A percentile compares a stretch with the other conserved stretches of the same genome.
Evolutionary conservation across 805 yeast species (phyloP).

Genomic region (Debaryomyces castellii): DNA sequence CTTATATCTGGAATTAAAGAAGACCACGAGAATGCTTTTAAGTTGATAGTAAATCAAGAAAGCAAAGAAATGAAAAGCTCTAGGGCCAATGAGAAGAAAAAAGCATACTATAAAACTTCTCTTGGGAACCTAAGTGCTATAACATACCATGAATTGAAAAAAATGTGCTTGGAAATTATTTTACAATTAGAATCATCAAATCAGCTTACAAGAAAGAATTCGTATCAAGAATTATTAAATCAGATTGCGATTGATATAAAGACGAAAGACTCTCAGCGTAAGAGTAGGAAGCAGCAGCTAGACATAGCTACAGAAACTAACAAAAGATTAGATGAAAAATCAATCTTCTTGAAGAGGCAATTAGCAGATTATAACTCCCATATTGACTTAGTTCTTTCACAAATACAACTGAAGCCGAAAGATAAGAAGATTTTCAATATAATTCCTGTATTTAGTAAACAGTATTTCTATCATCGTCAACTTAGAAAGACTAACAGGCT

Average conservation of each 20-base stretch:
- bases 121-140: constrained; percentile 49
- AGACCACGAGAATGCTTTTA: constrained; percentile 67
- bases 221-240: constrained; percentile 76
- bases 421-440: constrained; percentile 49
- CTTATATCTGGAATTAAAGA: constrained; percentile 65
- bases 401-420: constrained; percentile 44
- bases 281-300: constrained; percentile 40
- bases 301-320: constrained; percentile 42
- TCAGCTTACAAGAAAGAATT: constrained; percentile 60
- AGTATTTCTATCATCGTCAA: constrained; percentile 72
- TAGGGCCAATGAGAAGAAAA: constrained; percentile 40
- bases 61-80: constrained; percentile 23
- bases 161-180: constrained; percentile 68
- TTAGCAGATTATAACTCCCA: constrained; percentile 48
- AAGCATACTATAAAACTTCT: constrained; percentile 45
- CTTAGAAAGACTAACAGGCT: constrained; percentile 63
- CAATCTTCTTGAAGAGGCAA: constrained; percentile 43
- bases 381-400: constrained; percentile 42
- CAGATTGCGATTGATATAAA: constrained; percentile 80
- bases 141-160: constrained; percentile 75
- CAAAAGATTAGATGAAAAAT: constrained; percentile 44
- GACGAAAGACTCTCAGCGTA: constrained; percentile 45
- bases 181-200: constrained; percentile 74
- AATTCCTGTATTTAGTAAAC: constrained; percentile 62
- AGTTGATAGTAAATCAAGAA: constrained; percentile 52